phyloP scores from a whole-genome alignment of 768 basidiomycete species.

The Suillus decipiens region DNA sequence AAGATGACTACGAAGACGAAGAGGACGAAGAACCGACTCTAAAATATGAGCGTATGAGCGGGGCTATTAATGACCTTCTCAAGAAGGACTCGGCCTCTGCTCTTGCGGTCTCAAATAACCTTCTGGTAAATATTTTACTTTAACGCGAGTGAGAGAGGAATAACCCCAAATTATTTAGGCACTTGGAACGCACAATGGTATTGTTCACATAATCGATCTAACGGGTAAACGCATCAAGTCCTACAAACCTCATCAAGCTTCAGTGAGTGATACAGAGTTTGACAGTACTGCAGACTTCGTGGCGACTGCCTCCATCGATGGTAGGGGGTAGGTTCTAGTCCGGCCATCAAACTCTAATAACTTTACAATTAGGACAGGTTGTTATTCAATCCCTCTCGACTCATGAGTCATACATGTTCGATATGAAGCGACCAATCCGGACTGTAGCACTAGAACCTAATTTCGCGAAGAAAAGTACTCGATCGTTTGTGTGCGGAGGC shows the following conservation, averaged over 20 bases:
- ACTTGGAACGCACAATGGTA: constrained; percentile 91
- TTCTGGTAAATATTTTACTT: constrained; percentile 50
- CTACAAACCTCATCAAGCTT: constrained; percentile 87
- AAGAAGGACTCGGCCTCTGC: constrained; percentile 90
- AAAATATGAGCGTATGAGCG: constrained; percentile 85
- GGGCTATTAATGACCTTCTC: constrained; percentile 71
- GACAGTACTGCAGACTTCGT: constrained; percentile 88
- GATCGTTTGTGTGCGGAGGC: constrained; percentile 89
- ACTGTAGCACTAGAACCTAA: constrained; percentile 89
- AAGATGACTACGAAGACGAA: constrained; percentile 56
- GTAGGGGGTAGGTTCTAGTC: constrained; percentile 47
- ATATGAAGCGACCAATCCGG: constrained; percentile 91
- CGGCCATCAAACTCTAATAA: background rate
- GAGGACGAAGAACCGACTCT: constrained; percentile 91
- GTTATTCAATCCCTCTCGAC: constrained; percentile 81
- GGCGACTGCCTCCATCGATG: constrained; percentile 91
- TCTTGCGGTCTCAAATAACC: constrained; percentile 70
- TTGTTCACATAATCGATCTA: constrained; percentile 82
- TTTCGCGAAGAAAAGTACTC: constrained; percentile 75
- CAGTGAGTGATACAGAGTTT: constrained; percentile 81
- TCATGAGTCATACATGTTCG: constrained; percentile 80
- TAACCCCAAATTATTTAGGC: constrained; percentile 49
- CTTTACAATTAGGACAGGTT: constrained; percentile 70
- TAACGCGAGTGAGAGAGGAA: background rate
- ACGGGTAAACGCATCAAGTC: constrained; percentile 83